Base-by-base conservation (phyloP, 805 yeast genomes). In the Saccharomyces mikatae region DNA sequence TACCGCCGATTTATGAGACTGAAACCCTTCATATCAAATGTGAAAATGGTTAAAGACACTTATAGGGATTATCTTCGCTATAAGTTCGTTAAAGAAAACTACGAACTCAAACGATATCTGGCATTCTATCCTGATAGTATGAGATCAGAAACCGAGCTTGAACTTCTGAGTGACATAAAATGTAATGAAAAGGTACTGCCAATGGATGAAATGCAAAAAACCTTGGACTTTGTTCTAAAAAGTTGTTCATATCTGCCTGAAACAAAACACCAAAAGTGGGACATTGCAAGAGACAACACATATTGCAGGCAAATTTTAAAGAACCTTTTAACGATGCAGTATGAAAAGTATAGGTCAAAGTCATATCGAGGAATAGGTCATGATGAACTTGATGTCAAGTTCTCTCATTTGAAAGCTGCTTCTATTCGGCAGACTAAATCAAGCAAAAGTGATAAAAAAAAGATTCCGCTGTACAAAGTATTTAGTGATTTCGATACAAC, bases 1-100 rank as follows among this genome's bases (percentile, higher is more conserved):
- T 68, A 69, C 50, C 57, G 71, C 41, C 54, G 72, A 36, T 58
- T 68, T 53, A 30, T 64, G 21, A 56, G 72, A 41, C 53, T 70
- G 28, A 57, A 50, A 26, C 66, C 66, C 2, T 62, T 68, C 26
- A 44, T 70, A 3, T 67, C 71, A 0, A 58, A 56, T 21, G 58
- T 64, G n/a, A 52, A 49, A 21, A 63, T 62, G 66, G 60, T 69
- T 0, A 57, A 54, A 54, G 52, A 57, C 4, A 64, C 68, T 0
- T 70, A 67, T 51, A 57, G 54, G 2, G 60, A 61, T 1, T 70
- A 70, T 50, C 47, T 70, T 8, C 54, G 64, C 22, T 63, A 64
- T 47, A 70, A 69, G 55, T 69, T 63, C 48, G 61, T 47, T 31
- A 49, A 56, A 13, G 73, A 69, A 54, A 55, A 68, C 52, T 67